Evolutionary conservation across 2,329 filamentous ascomycete genomes (phyloP), one percentile per base, ranked within the genome.

Genomic region (Diplocarpon rosae): DNA sequence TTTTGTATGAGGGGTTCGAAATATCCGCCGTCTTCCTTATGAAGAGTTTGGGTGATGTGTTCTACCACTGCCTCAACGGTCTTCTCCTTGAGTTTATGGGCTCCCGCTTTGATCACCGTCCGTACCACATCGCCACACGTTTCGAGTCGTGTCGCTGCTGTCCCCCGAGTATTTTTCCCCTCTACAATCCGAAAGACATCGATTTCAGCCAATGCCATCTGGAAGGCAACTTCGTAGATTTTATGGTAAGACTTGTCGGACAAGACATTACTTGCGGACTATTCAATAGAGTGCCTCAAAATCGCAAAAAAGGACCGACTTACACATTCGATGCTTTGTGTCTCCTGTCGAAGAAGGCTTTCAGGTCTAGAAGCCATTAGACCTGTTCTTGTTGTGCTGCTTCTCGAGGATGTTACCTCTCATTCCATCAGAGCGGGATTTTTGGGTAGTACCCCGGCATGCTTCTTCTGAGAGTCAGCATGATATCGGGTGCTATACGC

Each of bases 161-260:
- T 65, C 45, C 67, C 72, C 49, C 68, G 71, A 20, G 70, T 66
- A 11, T 65, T 70, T 42, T 71, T 72, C 46, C 65, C 70, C 51
- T 69, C 72, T 11, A 70, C 70, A 44, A 73, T 73, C 11, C 30
- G 11, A 52, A 76, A 83, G 14, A 65, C 61, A 9, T 78, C 69
- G 59, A 85, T 87, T 54, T 95, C 88, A 12, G 71, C 63, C 14
- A 80, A 62, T 1, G 74, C 74, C 58, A 73, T 81, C 43, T 75
- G 72, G 59, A 95, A 95, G 2, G 96, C 67, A 1, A 77, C 75
- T 57, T 95, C 87, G 55, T 86, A 85, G 35, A 95, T 78, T 47
- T 76, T 75, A 58, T 92, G 83, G 54, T 85, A 94, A n/a, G 75
- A 75, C 59, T 83, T 85, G 59, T 94, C 86, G 37, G 73, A 75